phyloP scores from a whole-genome alignment of 2,329 filamentous ascomycete species.

The Colletotrichum orbiculare region DNA sequence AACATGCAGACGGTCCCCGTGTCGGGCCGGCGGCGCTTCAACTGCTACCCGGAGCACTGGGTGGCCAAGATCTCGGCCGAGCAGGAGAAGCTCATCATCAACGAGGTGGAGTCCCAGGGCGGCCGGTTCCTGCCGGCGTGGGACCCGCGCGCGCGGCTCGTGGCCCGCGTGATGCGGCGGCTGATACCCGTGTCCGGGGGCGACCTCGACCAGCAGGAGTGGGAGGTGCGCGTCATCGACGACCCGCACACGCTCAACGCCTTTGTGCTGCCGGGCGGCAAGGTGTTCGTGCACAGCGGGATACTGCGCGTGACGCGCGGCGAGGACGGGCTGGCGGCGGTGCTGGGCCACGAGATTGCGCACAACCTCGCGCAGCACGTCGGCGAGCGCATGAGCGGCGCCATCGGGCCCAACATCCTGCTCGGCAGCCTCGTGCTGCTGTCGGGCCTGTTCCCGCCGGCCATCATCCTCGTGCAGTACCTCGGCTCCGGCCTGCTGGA shows the following conservation, averaged over 20 bases:
- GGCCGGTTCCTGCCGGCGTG: constrained; percentile 67
- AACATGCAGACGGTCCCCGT: constrained; percentile 80
- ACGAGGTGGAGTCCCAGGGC: constrained; percentile 62
- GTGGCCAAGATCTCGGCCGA: constrained; percentile 65
- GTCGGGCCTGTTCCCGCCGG: constrained; percentile 56
- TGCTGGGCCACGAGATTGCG: constrained; percentile 83
- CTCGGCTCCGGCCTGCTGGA: constrained; percentile 64
- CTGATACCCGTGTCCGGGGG: constrained; percentile 74
- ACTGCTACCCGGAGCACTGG: constrained; percentile 67
- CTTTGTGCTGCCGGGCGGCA: constrained; percentile 81
- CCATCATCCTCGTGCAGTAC: constrained; percentile 52
- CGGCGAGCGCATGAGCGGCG: constrained; percentile 70
- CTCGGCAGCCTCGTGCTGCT: constrained; percentile 62
- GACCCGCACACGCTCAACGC: constrained; percentile 73
- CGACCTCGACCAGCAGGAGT: constrained; percentile 62
- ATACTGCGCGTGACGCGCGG: constrained; percentile 74
- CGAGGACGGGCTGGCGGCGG: constrained; percentile 78
- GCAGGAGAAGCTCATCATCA: constrained; percentile 68
- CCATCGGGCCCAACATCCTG: constrained; percentile 63
- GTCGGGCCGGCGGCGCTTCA: constrained; percentile 78
- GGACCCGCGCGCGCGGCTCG: constrained; percentile 67
- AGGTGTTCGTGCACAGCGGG: constrained; percentile 83
- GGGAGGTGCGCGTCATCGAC: constrained; percentile 83
- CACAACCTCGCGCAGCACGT: constrained; percentile 78
- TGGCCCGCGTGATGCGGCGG: constrained; percentile 72